These are phyloP conservation scores for Pterocarpus macrocarpus DNA, from an alignment of 306 rosid species.

Conservation along the genomic window DNA sequence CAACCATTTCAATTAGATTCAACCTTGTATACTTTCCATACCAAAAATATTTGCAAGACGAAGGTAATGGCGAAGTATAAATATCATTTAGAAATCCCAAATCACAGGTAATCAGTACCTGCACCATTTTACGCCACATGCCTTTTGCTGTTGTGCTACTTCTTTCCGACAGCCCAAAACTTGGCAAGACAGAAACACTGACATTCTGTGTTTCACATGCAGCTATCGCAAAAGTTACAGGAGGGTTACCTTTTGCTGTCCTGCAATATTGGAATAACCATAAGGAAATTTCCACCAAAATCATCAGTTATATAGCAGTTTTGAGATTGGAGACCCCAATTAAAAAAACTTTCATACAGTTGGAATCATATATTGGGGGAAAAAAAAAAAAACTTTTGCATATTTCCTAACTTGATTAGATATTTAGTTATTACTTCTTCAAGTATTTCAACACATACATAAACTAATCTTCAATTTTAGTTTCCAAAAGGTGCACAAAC, in stretches of 20 bases:
- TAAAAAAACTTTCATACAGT: no score
- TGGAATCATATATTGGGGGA: no score
- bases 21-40: slow-evolving; percentile 28
- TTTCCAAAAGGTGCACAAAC: neutral
- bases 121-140: slow-evolving; percentile 86
- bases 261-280: slow-evolving; percentile 64
- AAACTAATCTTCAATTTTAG: no score
- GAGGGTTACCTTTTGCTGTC: slow-evolving; percentile 92
- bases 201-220: slow-evolving; percentile 99
- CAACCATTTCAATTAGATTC: slow-evolving; percentile 46
- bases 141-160: slow-evolving; percentile 75
- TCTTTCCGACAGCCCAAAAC: slow-evolving; percentile 90
- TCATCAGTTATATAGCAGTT: slow-evolving; percentile 41
- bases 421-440: no score
- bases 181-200: slow-evolving; percentile 87
- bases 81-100: slow-evolving; percentile 29
- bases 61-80: slow-evolving; percentile 17
- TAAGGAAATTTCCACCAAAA: slow-evolving; percentile 45
- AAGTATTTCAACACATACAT: no score
- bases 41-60: slow-evolving; percentile 32
- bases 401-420: no score
- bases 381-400: no score
- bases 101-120: slow-evolving; percentile 59
- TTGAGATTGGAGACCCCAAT: slow-evolving; percentile 16
- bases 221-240: slow-evolving; percentile 90